Evolutionary conservation across 805 yeast species (phyloP), one percentile per base, ranked within the genome.

Genomic region (Wickerhamomyces strasburgensis): DNA sequence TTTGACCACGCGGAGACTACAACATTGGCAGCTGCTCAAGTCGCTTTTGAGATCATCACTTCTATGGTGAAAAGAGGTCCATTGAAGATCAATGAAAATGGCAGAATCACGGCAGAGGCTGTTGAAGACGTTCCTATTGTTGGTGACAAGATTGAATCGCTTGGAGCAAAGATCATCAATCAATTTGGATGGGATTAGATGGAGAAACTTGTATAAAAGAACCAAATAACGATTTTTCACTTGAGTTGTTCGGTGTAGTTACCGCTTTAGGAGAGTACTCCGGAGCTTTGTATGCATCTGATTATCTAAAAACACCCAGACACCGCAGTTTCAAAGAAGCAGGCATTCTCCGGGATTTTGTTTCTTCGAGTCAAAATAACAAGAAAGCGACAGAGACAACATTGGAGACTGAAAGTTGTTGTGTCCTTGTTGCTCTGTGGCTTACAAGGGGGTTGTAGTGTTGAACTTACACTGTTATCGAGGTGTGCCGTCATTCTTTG

Each of bases 61-160:
- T 73, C 75, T 41, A 84, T 84, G 86, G 88, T 83, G 13, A 75
- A 79, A 54, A 75, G 69, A 47, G 80, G 76, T 9, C 63, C 61
- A 29, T 29, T 57, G 31, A 47, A 43, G 29, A 17, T 39, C 17
- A 29, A 40, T 23, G 39, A 31, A 3, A 33, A 31, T 3, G 44
- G 43, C 1, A 40, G 43, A 36, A 37, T 40, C 25, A n/a, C 29
- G 14, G 10, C 11, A 8, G 25, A 21, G 11, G 25, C 25, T 21
- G 10, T 21, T 11, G 25, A 21, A 21, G 25, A 21, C 25, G 11
- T 21, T 21, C 25, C 25, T 8, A 11, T 11, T 21, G 25, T 21
- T 21, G 10, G 10, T 11, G 25, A 21, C 7, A 21, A 21, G 11
- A 11, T 11, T 21, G 25, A 21, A 21, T 21, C 25, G 10, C 19